Conservation (phyloP, 805 yeast species). For the Tetrapisispora iriomotensis region DNA sequence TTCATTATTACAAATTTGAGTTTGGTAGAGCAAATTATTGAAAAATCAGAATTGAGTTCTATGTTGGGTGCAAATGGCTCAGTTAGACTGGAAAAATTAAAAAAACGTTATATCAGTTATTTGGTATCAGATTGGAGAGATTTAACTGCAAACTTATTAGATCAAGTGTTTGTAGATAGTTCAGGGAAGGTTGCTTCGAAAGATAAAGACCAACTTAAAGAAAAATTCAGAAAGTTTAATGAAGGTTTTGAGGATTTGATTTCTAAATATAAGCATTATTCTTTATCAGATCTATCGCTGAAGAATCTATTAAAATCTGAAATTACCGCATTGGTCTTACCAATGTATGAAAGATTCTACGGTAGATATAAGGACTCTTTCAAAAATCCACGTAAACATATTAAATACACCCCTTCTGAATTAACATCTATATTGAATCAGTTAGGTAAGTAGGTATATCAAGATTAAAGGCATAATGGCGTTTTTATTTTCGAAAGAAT, state of each 20-base stretch:
- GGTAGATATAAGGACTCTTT: constrained; percentile 42
- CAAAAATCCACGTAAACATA: constrained; percentile 30
- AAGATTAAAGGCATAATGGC: background rate
- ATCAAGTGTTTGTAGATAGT: constrained; percentile 53
- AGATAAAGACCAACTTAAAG: constrained; percentile 75
- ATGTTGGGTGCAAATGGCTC: constrained; percentile 49
- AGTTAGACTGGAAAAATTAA: constrained; percentile 55
- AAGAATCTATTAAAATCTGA: constrained; percentile 59
- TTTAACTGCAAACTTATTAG: constrained; percentile 68
- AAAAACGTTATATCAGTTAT: constrained; percentile 61
- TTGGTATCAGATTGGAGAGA: constrained; percentile 74
- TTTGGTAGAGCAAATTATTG: constrained; percentile 63
- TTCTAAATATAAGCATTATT: constrained; percentile 52
- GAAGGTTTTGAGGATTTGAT: constrained; percentile 72
- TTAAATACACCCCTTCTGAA: constrained; percentile 28
- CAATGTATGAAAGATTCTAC: constrained; percentile 77
- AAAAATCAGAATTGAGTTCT: constrained; percentile 45
- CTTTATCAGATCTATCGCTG: constrained; percentile 56
- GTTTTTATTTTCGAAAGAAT: background rate
- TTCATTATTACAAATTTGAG: constrained; percentile 62
- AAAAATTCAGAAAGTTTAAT: constrained; percentile 74
- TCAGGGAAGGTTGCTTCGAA: constrained; percentile 40
- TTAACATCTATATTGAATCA: constrained; percentile 22
- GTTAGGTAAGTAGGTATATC: constrained; percentile 14
- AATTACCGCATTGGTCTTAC: constrained; percentile 59